Evolutionary conservation across 2,329 filamentous ascomycete genomes (phyloP).

Genomic region (Colletotrichum musae): DNA sequence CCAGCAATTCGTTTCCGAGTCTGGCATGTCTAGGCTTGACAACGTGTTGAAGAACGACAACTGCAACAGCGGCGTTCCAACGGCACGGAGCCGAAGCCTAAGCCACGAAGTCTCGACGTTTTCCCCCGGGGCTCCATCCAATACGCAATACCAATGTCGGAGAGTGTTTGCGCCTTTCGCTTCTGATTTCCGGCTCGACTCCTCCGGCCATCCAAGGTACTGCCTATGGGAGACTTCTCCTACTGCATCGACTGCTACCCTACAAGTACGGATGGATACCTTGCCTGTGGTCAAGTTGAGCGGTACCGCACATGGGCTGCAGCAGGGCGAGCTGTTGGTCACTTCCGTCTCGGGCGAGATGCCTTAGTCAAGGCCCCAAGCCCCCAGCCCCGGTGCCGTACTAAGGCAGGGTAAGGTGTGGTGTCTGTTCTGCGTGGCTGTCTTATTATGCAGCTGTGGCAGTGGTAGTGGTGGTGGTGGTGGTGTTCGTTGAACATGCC

Average conservation of each 20-base stretch:
- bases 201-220: no score
- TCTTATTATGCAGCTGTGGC: background rate
- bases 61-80: background rate
- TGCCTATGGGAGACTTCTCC: no score
- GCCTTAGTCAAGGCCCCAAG: constrained; percentile 10
- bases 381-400: constrained; percentile 15
- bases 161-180: no score
- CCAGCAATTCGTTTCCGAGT: background rate
- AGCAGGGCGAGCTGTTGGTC: background rate
- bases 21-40: background rate
- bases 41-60: background rate
- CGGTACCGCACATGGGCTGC: background rate
- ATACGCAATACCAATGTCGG: no score
- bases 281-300: background rate
- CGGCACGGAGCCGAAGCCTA: no score
- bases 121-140: no score
- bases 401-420: constrained; percentile 12
- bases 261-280: no score
- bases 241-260: no score
- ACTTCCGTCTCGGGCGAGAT: constrained; percentile 28
- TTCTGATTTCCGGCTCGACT: no score
- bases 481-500: background rate
- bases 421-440: background rate
- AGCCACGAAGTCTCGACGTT: no score
- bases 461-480: background rate